Evolutionary conservation across 2,329 filamentous ascomycete genomes (phyloP).

Genomic region (Rutstroemia sp.): DNA sequence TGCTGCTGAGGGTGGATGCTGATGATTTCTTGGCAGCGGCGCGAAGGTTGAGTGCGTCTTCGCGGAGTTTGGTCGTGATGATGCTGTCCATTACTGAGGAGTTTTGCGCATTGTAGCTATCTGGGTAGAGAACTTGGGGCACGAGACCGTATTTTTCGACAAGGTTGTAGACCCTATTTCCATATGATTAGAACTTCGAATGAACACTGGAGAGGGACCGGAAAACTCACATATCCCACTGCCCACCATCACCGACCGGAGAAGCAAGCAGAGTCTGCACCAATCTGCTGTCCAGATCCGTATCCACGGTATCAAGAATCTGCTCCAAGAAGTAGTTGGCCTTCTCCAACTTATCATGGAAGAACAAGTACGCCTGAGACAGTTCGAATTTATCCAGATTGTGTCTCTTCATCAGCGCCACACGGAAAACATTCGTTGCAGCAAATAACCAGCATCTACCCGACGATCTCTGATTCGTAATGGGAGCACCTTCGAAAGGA

Average conservation of each 20-base stretch:
- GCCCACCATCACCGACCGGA: slow-evolving; percentile 73
- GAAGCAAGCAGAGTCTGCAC: slow-evolving; percentile 61
- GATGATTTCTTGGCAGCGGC: slow-evolving; percentile 36
- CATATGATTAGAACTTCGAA: not conserved
- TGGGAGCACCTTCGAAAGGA: slow-evolving; percentile 70
- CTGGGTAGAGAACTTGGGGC: slow-evolving; percentile 73
- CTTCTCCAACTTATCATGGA: slow-evolving; percentile 93
- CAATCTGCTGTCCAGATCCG: slow-evolving; percentile 65
- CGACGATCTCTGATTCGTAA: slow-evolving; percentile 76
- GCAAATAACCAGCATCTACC: slow-evolving; percentile 92
- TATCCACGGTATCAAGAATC: slow-evolving; percentile 63
- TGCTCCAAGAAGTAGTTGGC: slow-evolving; percentile 84
- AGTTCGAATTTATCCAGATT: slow-evolving; percentile 72
- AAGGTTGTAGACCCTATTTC: slow-evolving; percentile 61
- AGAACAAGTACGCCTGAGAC: slow-evolving; percentile 83
- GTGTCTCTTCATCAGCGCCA: slow-evolving; percentile 82
- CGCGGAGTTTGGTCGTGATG: slow-evolving; percentile 79
- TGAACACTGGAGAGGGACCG: not conserved
- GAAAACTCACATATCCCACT: slow-evolving; percentile 64
- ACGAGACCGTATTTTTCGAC: slow-evolving; percentile 86
- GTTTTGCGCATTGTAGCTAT: slow-evolving; percentile 70
- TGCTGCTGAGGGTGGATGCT: slow-evolving; percentile 14
- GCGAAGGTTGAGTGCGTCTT: slow-evolving; percentile 71
- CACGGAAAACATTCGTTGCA: slow-evolving; percentile 81
- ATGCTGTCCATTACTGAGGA: slow-evolving; percentile 64